Conservation (phyloP, 495 filamentous ascomycete species). For the Aspergillus conjunctus region DNA sequence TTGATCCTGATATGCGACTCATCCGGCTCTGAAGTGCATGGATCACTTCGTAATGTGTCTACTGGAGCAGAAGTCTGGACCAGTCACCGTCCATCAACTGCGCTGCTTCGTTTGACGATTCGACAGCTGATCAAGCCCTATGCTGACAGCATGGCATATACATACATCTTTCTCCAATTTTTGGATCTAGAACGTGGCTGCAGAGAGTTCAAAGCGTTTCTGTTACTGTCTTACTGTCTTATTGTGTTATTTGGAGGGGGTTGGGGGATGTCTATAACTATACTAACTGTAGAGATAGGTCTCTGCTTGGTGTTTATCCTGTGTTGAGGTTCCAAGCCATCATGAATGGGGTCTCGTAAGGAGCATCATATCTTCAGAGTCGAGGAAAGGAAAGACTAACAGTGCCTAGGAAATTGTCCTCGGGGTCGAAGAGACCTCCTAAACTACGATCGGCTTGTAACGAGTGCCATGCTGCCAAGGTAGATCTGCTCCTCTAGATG, state of each 20-base stretch:
- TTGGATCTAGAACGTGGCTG: conserved; percentile 10
- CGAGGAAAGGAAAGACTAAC: background rate
- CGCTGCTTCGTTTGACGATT: background rate
- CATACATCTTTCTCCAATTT: background rate
- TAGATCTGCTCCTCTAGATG: background rate
- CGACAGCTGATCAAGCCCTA: conserved; percentile 1
- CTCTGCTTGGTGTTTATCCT: background rate
- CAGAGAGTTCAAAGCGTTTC: background rate
- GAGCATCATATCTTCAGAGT: background rate
- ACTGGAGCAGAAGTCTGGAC: background rate
- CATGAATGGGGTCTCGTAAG: conserved; percentile 11
- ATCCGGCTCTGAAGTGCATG: background rate
- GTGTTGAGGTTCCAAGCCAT: background rate
- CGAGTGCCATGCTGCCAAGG: conserved; percentile 28
- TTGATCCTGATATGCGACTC: background rate
- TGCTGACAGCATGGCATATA: conserved; percentile 15
- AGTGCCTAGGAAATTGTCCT: background rate
- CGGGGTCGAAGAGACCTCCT: conserved; percentile 21
- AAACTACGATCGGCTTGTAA: conserved; percentile 27
- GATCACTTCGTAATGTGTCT: conserved; percentile 16
- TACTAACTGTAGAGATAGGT: background rate
- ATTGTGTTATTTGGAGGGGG: background rate
- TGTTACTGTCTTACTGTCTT: background rate
- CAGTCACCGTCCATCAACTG: background rate
- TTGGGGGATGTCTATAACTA: background rate